phyloP scores from a whole-genome alignment of 1,284 basidiomycete genomes.

The Boletus sp. region DNA sequence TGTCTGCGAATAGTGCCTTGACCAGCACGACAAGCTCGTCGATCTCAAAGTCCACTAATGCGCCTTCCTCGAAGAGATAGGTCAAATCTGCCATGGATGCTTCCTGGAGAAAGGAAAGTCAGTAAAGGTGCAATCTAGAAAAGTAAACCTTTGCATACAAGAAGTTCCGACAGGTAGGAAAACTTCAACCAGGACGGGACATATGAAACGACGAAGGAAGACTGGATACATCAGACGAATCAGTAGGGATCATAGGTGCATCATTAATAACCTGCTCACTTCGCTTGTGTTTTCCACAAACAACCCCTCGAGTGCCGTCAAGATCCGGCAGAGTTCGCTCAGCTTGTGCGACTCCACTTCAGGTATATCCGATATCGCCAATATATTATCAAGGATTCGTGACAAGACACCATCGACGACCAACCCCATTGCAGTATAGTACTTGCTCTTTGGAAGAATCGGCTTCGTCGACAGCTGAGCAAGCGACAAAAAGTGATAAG shows the following conservation, averaged over 20 bases:
- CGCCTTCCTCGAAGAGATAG: constrained; percentile 89
- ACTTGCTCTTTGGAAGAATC: constrained; percentile 60
- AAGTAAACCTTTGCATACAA: constrained; percentile 51
- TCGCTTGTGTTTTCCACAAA: constrained; percentile 67
- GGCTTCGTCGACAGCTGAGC: constrained; percentile 36
- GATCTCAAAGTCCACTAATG: constrained; percentile 85
- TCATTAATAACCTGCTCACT: constrained; percentile 34
- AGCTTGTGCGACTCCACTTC: constrained; percentile 85
- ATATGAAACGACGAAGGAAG: constrained; percentile 68
- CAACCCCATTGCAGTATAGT: constrained; percentile 67
- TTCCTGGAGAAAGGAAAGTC: constrained; percentile 48
- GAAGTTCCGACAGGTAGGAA: constrained; percentile 84
- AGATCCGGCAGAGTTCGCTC: constrained; percentile 74
- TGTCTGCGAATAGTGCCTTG: constrained; percentile 88
- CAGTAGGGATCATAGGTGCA: neutral
- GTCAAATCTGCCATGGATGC: constrained; percentile 92
- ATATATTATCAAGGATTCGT: constrained; percentile 70
- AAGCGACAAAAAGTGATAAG: neutral
- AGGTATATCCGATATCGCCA: constrained; percentile 85
- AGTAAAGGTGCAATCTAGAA: constrained; percentile 1
- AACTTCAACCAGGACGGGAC: constrained; percentile 95
- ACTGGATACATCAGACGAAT: constrained; percentile 35
- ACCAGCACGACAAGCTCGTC: constrained; percentile 82
- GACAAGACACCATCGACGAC: constrained; percentile 72
- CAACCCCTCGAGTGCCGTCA: constrained; percentile 76